Percentiles rank a stretch among this genome's conserved stretches.
Evolutionary conservation across 768 basidiomycete genomes (phyloP).

Genomic region (Kwoniella sp.): DNA sequence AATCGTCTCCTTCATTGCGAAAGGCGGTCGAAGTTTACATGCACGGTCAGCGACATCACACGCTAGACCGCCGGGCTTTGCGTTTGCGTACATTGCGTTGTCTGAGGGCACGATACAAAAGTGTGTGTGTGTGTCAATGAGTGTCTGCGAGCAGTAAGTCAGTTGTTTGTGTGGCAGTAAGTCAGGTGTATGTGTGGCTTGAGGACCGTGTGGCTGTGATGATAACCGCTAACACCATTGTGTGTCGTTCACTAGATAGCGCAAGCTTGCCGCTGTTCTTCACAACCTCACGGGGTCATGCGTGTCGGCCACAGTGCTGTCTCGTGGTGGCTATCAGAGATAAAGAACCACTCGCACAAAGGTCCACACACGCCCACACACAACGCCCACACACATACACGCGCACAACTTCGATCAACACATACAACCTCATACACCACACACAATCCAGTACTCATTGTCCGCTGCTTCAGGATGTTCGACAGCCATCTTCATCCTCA

Average conservation of each 20-base stretch:
- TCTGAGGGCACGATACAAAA: not conserved
- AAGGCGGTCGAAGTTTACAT: not conserved
- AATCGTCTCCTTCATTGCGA: too few relatives aligned
- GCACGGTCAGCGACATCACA: not conserved
- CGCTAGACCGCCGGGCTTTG: not conserved
- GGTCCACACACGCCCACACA: not conserved
- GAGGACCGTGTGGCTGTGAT: too few relatives aligned
- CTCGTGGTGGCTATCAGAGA: too few relatives aligned
- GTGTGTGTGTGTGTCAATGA: too few relatives aligned
- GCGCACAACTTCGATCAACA: not conserved
- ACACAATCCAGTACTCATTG: constrained; percentile 5
- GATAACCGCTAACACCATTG: not conserved
- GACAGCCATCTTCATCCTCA: not conserved
- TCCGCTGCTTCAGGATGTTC: constrained; percentile 17
- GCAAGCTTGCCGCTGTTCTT: too few relatives aligned
- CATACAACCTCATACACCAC: not conserved
- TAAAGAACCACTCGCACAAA: too few relatives aligned
- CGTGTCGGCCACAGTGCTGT: too few relatives aligned
- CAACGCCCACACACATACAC: not conserved
- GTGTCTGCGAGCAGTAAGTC: not conserved
- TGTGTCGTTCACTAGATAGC: not conserved
- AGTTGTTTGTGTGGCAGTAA: not conserved
- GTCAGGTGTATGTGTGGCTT: too few relatives aligned
- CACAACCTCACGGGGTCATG: too few relatives aligned
- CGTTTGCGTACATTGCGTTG: not conserved